Conservation (phyloP, 257 asterid species). For the Solanum stenotomum region DNA sequence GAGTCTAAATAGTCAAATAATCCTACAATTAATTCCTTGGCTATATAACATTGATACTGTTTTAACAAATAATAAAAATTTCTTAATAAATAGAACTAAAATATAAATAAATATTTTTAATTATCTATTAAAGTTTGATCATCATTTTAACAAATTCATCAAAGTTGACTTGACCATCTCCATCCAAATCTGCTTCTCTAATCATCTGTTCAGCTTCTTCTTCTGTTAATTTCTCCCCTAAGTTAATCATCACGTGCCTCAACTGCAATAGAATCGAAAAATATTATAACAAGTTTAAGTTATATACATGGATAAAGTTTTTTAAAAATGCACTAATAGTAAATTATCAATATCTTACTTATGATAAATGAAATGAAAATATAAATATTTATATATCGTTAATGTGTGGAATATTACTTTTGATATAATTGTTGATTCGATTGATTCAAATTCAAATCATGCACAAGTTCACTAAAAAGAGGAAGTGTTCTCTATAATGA, state of each 20-base stretch:
- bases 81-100: not conserved
- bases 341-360: not conserved
- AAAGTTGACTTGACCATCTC: constrained; percentile 43
- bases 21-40: constrained; percentile 1
- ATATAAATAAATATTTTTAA: not conserved
- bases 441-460: not conserved
- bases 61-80: not conserved
- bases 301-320: not conserved
- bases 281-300: not conserved
- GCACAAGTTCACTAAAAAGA: not conserved
- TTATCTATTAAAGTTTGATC: constrained; percentile 17
- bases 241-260: constrained; percentile 37
- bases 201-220: constrained; percentile 42
- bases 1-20: not conserved
- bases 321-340: not conserved
- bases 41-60: not conserved
- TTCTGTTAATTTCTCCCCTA: constrained; percentile 32
- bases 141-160: constrained; percentile 42
- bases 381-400: not conserved
- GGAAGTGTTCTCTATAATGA: rapidly evolving
- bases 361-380: not conserved
- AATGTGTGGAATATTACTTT: not conserved
- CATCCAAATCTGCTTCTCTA: constrained; percentile 35
- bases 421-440: not conserved
- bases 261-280: constrained; percentile 9